A percentile compares a stretch with the other conserved stretches of the same genome.
Evolutionary conservation across 2,329 filamentous ascomycete species (phyloP).

Genomic region (Colletotrichum sp.): DNA sequence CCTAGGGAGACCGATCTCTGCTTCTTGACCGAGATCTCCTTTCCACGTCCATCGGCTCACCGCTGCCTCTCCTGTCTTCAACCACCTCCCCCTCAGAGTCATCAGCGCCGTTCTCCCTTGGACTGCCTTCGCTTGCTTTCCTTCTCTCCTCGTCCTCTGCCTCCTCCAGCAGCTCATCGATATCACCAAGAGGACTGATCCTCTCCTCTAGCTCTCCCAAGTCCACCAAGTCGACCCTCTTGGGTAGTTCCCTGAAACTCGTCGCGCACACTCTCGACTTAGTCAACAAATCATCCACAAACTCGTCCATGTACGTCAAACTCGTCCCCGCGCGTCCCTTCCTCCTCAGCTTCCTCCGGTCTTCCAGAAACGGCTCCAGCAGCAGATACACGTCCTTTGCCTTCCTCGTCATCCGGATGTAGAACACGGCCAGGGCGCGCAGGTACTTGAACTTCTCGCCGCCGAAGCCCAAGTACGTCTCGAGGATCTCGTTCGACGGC

Average conservation of each 20-base stretch:
- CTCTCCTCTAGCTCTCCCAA: conserved; percentile 85
- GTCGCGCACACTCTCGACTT: conserved; percentile 93
- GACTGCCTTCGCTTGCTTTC: conserved; percentile 31
- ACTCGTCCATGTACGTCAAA: conserved; percentile 86
- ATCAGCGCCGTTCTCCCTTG: conserved; percentile 24
- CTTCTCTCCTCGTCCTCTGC: conserved; percentile 52
- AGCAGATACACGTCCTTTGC: conserved; percentile 79
- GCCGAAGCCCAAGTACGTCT: conserved; percentile 78
- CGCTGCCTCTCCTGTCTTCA: conserved; percentile 23
- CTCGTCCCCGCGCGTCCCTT: conserved; percentile 75
- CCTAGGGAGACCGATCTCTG: conserved; percentile 2
- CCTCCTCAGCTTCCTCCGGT: conserved; percentile 82
- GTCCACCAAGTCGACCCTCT: conserved; percentile 83
- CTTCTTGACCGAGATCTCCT: conserved; percentile 18
- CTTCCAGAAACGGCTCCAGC: conserved; percentile 82
- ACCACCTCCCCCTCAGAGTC: conserved; percentile 46
- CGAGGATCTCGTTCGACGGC: conserved; percentile 77
- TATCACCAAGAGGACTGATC: conserved; percentile 80
- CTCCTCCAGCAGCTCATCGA: conserved; percentile 72
- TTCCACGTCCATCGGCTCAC: conserved; percentile 41
- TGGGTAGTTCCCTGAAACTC: conserved; percentile 89
- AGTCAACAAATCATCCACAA: conserved; percentile 87
- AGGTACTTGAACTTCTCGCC: conserved; percentile 86
- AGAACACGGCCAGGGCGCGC: conserved; percentile 87
- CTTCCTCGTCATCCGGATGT: conserved; percentile 85